Evolutionary conservation across 2,329 filamentous ascomycete species (phyloP), one percentile per base, ranked within the genome.

Genomic region (Cladosporium sp.): DNA sequence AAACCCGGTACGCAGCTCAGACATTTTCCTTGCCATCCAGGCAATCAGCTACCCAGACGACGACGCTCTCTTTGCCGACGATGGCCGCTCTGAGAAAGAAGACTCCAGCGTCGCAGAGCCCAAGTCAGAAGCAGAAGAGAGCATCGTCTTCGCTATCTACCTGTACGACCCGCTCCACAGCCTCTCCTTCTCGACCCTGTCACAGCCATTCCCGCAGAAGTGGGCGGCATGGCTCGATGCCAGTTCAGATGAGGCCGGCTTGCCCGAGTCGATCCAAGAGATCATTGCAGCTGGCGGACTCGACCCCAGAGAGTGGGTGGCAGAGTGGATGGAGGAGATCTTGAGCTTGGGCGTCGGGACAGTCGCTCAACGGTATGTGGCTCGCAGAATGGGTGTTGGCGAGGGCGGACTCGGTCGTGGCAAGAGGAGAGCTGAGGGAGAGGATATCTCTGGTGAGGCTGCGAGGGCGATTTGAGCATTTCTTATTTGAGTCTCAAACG

Each of bases 1-100:
- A 40, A 97, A 97, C 71, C 93, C 94, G 0, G 91, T 96, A 12
- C 85, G 94, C 58, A 96, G 88, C 69, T 95, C 90, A 59, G 91
- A 99, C 71, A 89, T 99, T 62, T 99, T 99, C 81, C 80, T 99
- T 32, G 85, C 92, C n/a, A 87, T 99, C 34, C 94, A 99, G 75
- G 91, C 94, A 9, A 84, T 97, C 66, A 81, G 78, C 52, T 82
- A 88, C 62, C 80, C 84, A 8, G 77, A 77, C 1, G 84, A 88
- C 60, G 77, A 80, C 57, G 82, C 84, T 1, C 77, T 96, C 1
- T 96, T 96, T 70, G 76, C 74, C 77, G 85, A 64, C 74, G 83
- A 69, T 73, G 64, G 61, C 0, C 57, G 57, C 3, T 48, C 58
- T 3, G 57, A 35, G 49, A 65, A 82, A 58, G 78, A 82, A 57